These are phyloP conservation scores for Colletotrichum plurivorum DNA, from an alignment of 2,329 filamentous ascomycete species.

Conservation along the genomic window DNA sequence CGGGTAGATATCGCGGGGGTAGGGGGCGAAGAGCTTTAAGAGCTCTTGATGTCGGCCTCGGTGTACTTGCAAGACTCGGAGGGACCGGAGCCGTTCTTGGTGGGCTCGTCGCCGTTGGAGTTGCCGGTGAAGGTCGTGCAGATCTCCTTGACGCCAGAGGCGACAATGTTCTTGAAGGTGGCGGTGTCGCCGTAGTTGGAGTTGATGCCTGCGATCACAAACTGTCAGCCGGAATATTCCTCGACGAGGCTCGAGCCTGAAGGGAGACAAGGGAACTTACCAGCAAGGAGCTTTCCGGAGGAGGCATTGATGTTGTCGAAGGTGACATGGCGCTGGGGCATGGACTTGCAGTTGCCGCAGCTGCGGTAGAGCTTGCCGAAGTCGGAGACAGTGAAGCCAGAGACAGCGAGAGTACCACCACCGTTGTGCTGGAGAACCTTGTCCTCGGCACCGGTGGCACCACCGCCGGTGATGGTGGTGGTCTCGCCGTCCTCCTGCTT, in stretches of 20 bases:
- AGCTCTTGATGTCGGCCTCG: conserved; percentile 22
- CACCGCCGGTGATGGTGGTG: conserved; percentile 35
- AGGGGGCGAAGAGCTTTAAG: background rate
- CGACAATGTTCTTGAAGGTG: conserved; percentile 29
- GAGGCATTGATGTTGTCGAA: conserved; percentile 39
- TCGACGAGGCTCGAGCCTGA: no score
- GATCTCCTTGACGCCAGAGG: conserved; percentile 30
- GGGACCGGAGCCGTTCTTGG: conserved; percentile 27
- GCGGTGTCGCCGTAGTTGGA: conserved; percentile 40
- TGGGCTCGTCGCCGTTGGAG: conserved; percentile 34
- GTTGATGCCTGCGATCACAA: conserved; percentile 34
- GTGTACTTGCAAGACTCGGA: conserved; percentile 38
- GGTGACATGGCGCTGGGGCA: conserved; percentile 38
- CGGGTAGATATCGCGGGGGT: background rate
- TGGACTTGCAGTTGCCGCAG: conserved; percentile 41
- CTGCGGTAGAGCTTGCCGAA: conserved; percentile 41
- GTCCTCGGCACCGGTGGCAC: conserved; percentile 32
- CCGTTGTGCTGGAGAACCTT: conserved; percentile 42
- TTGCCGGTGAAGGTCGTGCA: conserved; percentile 40
- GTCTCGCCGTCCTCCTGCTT: conserved; percentile 43
- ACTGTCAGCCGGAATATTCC: no score
- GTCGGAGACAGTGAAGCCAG: conserved; percentile 33
- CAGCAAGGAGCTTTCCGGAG: conserved; percentile 38
- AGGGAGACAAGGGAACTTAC: no score
- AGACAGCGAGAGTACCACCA: conserved; percentile 37